Evolutionary conservation across 768 basidiomycete species (phyloP), one percentile per base, ranked within the genome.

Genomic region (Solioccasus polychromus): DNA sequence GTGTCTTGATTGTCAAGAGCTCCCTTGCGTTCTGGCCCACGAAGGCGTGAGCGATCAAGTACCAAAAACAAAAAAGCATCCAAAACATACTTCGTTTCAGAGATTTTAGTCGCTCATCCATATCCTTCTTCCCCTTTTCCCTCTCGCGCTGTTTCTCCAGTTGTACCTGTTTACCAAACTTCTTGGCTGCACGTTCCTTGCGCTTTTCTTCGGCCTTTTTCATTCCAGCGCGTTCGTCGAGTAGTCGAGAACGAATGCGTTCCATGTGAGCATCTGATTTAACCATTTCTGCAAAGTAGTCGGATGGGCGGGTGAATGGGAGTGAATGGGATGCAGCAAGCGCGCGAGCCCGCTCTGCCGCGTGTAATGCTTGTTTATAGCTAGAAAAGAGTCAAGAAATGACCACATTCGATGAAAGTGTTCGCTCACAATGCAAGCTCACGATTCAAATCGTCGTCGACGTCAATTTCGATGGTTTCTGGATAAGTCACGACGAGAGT

Each of bases 221-320:
- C 55, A 98, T 92, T 1, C 78, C 76, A 1, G 92, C 88, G 20
- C 74, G 71, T 66, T 98, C 96, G 67, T 98, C 89, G 22, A 98
- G 75, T 20, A 98, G 68, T 15, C 86, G 81, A 51, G 92, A 85
- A 43, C 96, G 86, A 54, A 98, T 89, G 48, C 92, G 83, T 64
- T 96, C 92, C 96, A 99, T 99, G 68, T 99, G 96, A 7, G 88
- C 73, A 58, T 99, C 96, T 25, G 84, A 85, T 68, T 98, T 97
- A 55, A 97, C 87, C 95, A 98, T 98, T 70, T 98, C 95, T 19
- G 95, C 95, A 53, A 95, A 98, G 66, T 93, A 98, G 68, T 97
- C 95, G 0, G 80, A 57, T 0, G 96, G 96, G 12, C 95, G 86
- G 9, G 89, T 87, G 69, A 96, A 98, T 0, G 93, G 83, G 48